These are phyloP conservation scores for Rhododendron ovatum DNA, from an alignment of 148 eudicot species.

Conservation along the genomic window DNA sequence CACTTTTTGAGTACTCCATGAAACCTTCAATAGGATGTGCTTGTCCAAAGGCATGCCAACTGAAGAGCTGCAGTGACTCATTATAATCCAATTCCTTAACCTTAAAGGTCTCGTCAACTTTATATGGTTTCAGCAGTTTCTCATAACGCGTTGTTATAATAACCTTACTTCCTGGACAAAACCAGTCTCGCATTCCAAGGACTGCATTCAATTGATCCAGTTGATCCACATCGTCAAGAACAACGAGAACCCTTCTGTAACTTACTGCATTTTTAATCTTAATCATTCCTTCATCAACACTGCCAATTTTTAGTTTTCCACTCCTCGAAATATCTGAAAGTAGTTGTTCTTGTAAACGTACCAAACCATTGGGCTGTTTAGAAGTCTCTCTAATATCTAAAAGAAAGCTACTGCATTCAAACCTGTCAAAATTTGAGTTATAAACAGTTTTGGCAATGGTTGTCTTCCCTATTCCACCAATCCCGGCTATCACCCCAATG, in stretches of 20 bases:
- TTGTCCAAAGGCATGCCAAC: constrained; percentile 14
- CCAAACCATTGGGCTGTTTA: neutral
- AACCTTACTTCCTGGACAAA: constrained; percentile 5
- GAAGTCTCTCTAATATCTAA: neutral
- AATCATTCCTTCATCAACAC: constrained; percentile 5
- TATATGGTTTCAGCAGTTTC: neutral
- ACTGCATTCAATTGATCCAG: neutral
- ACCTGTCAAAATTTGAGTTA: neutral
- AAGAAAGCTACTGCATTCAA: constrained; percentile 8
- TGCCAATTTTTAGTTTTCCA: neutral
- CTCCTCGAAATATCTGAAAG: neutral
- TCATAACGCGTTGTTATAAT: neutral
- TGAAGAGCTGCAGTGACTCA: constrained; percentile 9
- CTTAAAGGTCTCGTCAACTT: neutral
- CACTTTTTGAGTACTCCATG: neutral
- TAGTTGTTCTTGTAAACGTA: constrained; percentile 8
- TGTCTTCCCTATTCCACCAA: constrained; percentile 15
- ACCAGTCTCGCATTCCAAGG: constrained; percentile 2
- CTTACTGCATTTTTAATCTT: neutral
- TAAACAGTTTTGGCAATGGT: constrained; percentile 3
- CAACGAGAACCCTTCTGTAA: neutral
- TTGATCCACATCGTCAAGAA: constrained; percentile 13
- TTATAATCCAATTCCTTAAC: neutral
- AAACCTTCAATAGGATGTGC: constrained; percentile 2
- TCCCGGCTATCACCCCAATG: constrained; percentile 1